phyloP scores from a whole-genome alignment of 345 rosid genomes.

The Ceriops tagal region DNA sequence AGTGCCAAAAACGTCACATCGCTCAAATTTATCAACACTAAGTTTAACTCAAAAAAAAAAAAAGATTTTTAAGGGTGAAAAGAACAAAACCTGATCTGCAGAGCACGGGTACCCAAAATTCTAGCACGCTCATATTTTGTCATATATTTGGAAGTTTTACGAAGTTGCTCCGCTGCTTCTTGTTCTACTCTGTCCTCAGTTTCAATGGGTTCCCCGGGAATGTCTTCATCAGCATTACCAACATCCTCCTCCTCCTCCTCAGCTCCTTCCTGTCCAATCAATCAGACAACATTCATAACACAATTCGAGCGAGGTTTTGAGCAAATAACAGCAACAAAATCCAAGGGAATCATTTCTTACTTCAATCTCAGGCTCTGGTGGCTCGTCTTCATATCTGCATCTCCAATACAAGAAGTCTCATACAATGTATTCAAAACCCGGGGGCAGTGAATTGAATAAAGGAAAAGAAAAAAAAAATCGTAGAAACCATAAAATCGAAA shows the following conservation, averaged over 20 bases:
- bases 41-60: neutral
- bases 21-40: neutral
- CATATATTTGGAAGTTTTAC: conserved; percentile 75
- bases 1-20: conserved; percentile 12
- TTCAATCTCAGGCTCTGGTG: conserved; percentile 78
- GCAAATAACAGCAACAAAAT: neutral
- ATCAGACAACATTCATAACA: conserved; percentile 1
- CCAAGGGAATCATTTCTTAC: conserved; percentile 27
- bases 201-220: conserved; percentile 56
- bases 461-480: no score
- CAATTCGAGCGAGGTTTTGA: neutral
- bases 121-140: conserved; percentile 82
- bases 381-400: conserved; percentile 75
- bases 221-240: conserved; percentile 45
- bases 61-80: neutral
- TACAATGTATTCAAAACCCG: neutral
- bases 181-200: conserved; percentile 52
- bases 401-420: neutral
- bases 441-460: neutral
- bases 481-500: no score
- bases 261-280: conserved; percentile 60
- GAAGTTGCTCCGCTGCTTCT: conserved; percentile 36
- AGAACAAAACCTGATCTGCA: conserved; percentile 60
- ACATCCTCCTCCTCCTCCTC: conserved; percentile 72
- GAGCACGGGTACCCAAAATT: conserved; percentile 77